Evolutionary conservation across 2,329 filamentous ascomycete species (phyloP), one percentile per base, ranked within the genome.

Genomic region (Dactylellina parvicollis): DNA sequence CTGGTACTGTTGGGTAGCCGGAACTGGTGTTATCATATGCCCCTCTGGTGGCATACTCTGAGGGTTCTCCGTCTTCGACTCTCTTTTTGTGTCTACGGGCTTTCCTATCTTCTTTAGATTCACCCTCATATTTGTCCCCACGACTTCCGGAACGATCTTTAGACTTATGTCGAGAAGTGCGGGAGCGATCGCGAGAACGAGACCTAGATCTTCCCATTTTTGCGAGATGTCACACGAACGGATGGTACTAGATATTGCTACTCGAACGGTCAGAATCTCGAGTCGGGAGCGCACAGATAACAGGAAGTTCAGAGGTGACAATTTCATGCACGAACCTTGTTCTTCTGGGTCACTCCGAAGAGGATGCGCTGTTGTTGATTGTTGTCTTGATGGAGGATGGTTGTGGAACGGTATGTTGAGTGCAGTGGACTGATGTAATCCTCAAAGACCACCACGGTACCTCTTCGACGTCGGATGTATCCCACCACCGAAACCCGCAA

Each of bases 381-480:
- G 52, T 54, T 30, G 20, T 49, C 55, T 24, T 52, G 50, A 10
- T 54, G 67, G 36, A 57, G 30, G 18, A 34, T 50, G 47, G 56
- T 44, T 52, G 32, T 52, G 34, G 66, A 59, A 61, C 34, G 14
- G 28, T 38, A 52, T 20, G 44, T 36, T 46, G 34, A 50, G 20
- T 24, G 38, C n/a, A n/a, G n/a, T n/a, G 56, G 42, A 52, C 49
- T 72, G 67, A 72, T 72, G 67, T 65, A 72, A 72, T 72, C 32
- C 18, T 34, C 4, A 28, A 20, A 44, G 20, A 34, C n/a, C 16
- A n/a, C 49, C 7, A 3, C 28, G 8, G 66, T 72, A 72, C 67
- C 52, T 18, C 59, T 22, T 32, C 40, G 22, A 32, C 18, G 18
- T 52, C 57, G 47, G 26, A 64, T 38, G 67, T 65, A 72, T 57